These are phyloP conservation scores for Paraleonurus japonicus DNA, from an alignment of 257 asterid species.

Conservation along the genomic window DNA sequence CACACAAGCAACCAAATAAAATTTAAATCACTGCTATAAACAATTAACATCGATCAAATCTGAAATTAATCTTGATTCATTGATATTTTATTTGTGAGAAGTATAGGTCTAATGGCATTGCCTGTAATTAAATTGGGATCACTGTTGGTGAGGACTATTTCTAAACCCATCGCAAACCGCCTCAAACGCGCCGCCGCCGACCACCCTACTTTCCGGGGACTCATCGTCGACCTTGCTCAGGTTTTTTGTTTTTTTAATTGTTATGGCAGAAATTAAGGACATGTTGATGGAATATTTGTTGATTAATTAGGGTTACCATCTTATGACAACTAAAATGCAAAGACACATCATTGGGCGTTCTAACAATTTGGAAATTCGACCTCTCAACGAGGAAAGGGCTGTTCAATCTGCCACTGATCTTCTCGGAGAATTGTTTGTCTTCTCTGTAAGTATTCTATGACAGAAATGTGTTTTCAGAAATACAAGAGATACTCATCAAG, in stretches of 20 bases:
- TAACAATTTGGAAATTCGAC: not conserved
- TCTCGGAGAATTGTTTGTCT: slow-evolving; percentile 7
- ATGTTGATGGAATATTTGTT: no score
- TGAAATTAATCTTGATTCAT: no score
- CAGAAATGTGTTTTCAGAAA: no score
- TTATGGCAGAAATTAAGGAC: no score
- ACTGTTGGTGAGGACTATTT: slow-evolving; percentile 2
- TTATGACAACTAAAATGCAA: slow-evolving; percentile 3
- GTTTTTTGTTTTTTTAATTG: not conserved
- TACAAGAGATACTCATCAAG: no score
- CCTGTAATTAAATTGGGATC: slow-evolving; percentile 12
- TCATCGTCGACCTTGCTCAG: slow-evolving; percentile 23
- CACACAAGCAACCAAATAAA: not conserved
- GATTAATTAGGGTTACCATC: slow-evolving; percentile 23
- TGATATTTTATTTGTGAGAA: no score
- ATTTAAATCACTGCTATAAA: not conserved
- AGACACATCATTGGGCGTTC: not conserved
- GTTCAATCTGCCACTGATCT: slow-evolving; percentile 14
- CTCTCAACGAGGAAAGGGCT: slow-evolving; percentile 21
- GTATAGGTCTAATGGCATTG: slow-evolving; percentile 12
- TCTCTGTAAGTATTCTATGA: slow-evolving; percentile 23
- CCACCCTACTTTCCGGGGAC: slow-evolving; percentile 17
- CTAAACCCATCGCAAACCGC: slow-evolving; percentile 6
- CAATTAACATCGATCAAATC: no score
- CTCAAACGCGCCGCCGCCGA: slow-evolving; percentile 11